Conservation (phyloP, 2,329 filamentous ascomycete species). For the Huntiella omanensis region DNA sequence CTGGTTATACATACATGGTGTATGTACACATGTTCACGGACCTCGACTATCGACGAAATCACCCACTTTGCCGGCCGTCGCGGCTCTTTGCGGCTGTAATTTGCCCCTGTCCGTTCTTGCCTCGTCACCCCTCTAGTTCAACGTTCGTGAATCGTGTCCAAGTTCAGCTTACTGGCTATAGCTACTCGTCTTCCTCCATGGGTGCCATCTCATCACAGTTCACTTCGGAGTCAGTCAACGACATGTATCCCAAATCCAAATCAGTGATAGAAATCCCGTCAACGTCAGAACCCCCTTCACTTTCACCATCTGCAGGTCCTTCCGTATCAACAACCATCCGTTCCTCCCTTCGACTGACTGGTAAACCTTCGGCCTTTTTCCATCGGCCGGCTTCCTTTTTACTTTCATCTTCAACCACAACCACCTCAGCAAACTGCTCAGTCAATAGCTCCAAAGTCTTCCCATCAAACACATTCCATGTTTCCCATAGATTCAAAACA, state of each 20-base stretch:
- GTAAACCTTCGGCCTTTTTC: slow-evolving; percentile 29
- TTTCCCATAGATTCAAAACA: slow-evolving; percentile 52
- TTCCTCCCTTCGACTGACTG: slow-evolving; percentile 17
- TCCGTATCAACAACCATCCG: slow-evolving; percentile 26
- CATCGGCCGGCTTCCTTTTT: slow-evolving; percentile 24
- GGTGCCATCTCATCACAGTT: slow-evolving; percentile 20
- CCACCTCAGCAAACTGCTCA: slow-evolving; percentile 39
- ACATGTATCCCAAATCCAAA: slow-evolving; percentile 20
- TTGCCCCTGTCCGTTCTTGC: neutral
- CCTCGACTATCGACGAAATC: too few relatives aligned
- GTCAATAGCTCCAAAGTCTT: slow-evolving; percentile 55
- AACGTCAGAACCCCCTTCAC: slow-evolving; percentile 3
- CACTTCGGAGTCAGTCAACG: slow-evolving; percentile 21
- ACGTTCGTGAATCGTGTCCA: too few relatives aligned
- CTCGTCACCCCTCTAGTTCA: neutral
- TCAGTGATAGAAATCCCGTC: slow-evolving; percentile 18
- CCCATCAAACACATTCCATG: slow-evolving; percentile 54
- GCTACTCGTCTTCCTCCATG: slow-evolving; percentile 21
- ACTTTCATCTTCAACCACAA: slow-evolving; percentile 14
- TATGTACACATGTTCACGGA: too few relatives aligned
- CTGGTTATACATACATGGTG: too few relatives aligned
- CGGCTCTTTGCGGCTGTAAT: neutral
- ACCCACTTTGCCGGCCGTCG: too few relatives aligned
- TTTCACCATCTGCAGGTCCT: slow-evolving; percentile 13
- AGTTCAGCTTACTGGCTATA: too few relatives aligned